A percentile compares a stretch with the other conserved stretches of the same genome.
These are phyloP conservation scores for Candida ficus DNA, from an alignment of 805 yeast genomes.

Conservation along the genomic window DNA sequence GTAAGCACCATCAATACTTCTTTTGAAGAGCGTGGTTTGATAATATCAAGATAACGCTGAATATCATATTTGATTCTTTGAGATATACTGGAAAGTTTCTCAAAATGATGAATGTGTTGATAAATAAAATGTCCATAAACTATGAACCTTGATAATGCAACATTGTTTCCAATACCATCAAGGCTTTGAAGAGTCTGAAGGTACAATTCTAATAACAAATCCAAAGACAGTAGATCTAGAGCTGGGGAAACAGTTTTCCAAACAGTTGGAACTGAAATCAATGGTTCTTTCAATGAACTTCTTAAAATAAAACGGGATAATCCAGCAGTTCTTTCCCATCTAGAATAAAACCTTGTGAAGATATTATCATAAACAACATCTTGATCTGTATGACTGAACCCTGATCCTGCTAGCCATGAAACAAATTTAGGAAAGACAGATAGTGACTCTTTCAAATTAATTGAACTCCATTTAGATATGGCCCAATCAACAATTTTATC, in stretches of 20 bases:
- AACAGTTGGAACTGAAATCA: not conserved
- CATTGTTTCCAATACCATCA: slow-evolving; percentile 1
- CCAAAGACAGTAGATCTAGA: not conserved
- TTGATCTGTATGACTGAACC: not conserved
- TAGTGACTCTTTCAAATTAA: slow-evolving; percentile 1
- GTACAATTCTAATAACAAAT: slow-evolving; percentile 8
- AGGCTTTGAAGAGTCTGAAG: slow-evolving; percentile 1
- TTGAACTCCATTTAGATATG: slow-evolving; percentile 35
- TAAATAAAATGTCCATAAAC: slow-evolving; percentile 12
- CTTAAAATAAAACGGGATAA: slow-evolving; percentile 10
- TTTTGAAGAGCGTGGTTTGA: slow-evolving; percentile 3
- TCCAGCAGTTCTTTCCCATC: slow-evolving; percentile 3
- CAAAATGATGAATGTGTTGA: slow-evolving; percentile 11
- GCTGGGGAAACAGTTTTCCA: not conserved
- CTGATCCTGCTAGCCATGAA: slow-evolving; percentile 38
- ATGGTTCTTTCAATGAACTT: not conserved
- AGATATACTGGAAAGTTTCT: slow-evolving; percentile 10
- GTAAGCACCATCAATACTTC: not conserved
- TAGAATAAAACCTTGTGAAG: slow-evolving; percentile 10
- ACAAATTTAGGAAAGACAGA: slow-evolving; percentile 31
- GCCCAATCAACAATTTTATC: slow-evolving; percentile 48
- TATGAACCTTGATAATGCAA: slow-evolving; percentile 5
- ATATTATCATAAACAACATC: slow-evolving; percentile 1
- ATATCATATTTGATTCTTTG: slow-evolving; percentile 18
- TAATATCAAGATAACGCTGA: slow-evolving; percentile 9